phyloP scores from a whole-genome alignment of 2,329 filamentous ascomycete species.

The Curvularia hawaiiensis region DNA sequence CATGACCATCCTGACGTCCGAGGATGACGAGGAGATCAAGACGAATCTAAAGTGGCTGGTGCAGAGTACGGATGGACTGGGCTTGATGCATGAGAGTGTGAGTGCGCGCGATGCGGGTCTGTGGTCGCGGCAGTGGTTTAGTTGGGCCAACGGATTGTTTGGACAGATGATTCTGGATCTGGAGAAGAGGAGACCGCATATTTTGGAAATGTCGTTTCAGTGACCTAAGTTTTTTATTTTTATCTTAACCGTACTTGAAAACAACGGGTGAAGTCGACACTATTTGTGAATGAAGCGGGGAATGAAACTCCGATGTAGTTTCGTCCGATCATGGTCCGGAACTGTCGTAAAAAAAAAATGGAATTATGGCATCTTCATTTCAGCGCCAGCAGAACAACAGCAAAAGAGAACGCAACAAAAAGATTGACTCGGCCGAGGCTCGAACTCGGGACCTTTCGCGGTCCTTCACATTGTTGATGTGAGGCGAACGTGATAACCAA shows the following conservation, averaged over 20 bases:
- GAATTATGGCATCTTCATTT: background rate
- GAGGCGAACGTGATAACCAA: conserved; percentile 39
- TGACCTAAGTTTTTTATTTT: no score
- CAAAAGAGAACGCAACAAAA: conserved; percentile 5
- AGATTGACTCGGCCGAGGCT: conserved; percentile 28
- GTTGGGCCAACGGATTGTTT: conserved; percentile 59
- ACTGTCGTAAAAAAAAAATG: background rate
- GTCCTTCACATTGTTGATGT: conserved; percentile 12
- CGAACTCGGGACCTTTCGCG: conserved; percentile 36
- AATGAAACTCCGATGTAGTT: no score
- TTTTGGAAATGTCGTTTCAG: conserved; percentile 46
- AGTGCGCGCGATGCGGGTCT: conserved; percentile 45
- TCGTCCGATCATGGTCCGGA: background rate
- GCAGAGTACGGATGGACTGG: conserved; percentile 54
- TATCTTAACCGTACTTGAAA: no score
- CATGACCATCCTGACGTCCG: conserved; percentile 54
- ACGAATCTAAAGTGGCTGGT: conserved; percentile 50
- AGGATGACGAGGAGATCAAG: conserved; percentile 53
- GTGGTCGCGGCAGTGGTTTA: conserved; percentile 58
- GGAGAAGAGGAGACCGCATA: conserved; percentile 49
- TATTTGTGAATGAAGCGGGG: background rate
- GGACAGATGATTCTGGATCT: conserved; percentile 54
- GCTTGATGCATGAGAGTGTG: conserved; percentile 59
- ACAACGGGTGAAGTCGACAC: background rate
- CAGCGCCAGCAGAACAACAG: no score